Evolutionary conservation across 495 filamentous ascomycete genomes (phyloP).

Genomic region (Collariella sp.): DNA sequence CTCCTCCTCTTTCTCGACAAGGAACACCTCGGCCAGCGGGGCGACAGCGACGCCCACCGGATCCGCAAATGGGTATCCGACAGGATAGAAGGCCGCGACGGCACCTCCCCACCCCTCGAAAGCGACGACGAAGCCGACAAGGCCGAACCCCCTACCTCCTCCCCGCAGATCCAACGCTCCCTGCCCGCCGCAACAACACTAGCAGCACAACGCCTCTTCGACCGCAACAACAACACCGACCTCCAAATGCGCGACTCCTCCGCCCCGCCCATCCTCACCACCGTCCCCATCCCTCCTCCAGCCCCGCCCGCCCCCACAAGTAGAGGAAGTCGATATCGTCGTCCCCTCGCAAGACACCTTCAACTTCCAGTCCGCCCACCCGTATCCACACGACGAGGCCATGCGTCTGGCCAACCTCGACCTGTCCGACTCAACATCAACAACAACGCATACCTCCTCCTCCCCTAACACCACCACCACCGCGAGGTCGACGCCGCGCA

Average conservation of each 20-base stretch:
- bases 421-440: slow-evolving; percentile 37
- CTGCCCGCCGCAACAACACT: slow-evolving; percentile 32
- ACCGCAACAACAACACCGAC: slow-evolving; percentile 34
- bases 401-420: slow-evolving; percentile 47
- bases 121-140: slow-evolving; percentile 69
- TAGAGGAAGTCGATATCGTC: slow-evolving; percentile 26
- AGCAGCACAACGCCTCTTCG: slow-evolving; percentile 28
- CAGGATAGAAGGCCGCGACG: slow-evolving; percentile 54
- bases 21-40: slow-evolving; percentile 64
- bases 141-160: slow-evolving; percentile 43
- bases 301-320: slow-evolving; percentile 20
- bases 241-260: slow-evolving; percentile 40
- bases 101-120: slow-evolving; percentile 41
- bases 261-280: slow-evolving; percentile 12
- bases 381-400: slow-evolving; percentile 63
- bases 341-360: slow-evolving; percentile 47
- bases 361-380: slow-evolving; percentile 61
- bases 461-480: background rate
- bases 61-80: slow-evolving; percentile 82
- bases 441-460: slow-evolving; percentile 1
- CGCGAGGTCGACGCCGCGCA: slow-evolving; percentile 38
- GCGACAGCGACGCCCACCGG: slow-evolving; percentile 71
- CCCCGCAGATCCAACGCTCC: slow-evolving; percentile 53
- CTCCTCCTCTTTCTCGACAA: slow-evolving; percentile 74
- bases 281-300: slow-evolving; percentile 15